Base-by-base conservation (phyloP, 345 rosid genomes). In the Raphanus sativus region DNA sequence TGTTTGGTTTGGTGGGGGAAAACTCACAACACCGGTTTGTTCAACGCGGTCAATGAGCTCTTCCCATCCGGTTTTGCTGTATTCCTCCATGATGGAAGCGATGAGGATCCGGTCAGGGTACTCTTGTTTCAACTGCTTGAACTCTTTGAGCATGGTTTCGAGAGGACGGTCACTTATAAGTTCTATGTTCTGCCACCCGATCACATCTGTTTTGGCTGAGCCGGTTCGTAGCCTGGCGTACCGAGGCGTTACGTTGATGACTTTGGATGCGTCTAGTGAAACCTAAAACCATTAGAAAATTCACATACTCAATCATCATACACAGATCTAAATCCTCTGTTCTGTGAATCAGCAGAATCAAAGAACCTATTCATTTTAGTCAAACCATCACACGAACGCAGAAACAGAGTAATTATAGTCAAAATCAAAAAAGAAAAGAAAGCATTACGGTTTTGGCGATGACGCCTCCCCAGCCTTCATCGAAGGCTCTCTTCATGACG, bases 381-480 rank as follows among this genome's bases (percentile, higher is more conserved):
- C 38, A 33, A 32, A 33, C 38, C 8, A 38, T 38, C 42, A 38
- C 42, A 38, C 11, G 42, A 38, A 38, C 2, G 3, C 42, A 38
- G 11, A 38, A 38, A 38, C 42, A 38, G 42, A 38, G 25, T 8
- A 62, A n/a, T n/a, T n/a, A n/a, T n/a, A n/a, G n/a, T n/a, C n/a
- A n/a, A n/a, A n/a, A n/a, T n/a, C n/a, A n/a, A n/a, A n/a, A n/a
- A n/a, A n/a, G n/a, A n/a, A 30, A 67, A 33, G 75, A 93, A 21
- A 21, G 21, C 21, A 21, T 86, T 77, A 92, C 99, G 65, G 99
- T 95, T 80, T 95, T 95, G 74, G 98, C 98, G 71, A 91, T 91
- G 64, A 95, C 98, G 40, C 94, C 98, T 3, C 99, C 99, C 99
- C 99, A 95, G 25, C 99, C 99, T 87, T 92, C 98, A 55, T 95